phyloP scores from a whole-genome alignment of 2,329 filamentous ascomycete species.

The Fusarium vanettenii region DNA sequence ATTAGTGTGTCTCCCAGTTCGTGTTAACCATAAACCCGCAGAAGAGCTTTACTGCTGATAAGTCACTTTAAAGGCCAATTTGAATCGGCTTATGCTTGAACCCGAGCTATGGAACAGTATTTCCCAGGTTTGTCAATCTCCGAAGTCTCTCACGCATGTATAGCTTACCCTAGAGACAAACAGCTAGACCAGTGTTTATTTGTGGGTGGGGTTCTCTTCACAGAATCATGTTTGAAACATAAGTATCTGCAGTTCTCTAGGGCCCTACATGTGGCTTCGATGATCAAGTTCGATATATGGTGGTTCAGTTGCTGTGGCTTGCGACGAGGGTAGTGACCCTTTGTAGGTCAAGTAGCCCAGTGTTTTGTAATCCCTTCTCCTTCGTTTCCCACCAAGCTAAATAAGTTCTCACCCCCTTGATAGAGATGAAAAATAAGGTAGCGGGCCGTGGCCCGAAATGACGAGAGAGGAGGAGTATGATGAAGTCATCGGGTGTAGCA shows the following conservation, averaged over 20 bases:
- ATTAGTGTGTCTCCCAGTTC: background rate
- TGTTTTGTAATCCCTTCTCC: background rate
- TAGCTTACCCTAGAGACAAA: background rate
- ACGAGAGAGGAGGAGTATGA: conserved; percentile 1
- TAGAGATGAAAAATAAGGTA: background rate
- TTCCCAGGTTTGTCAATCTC: background rate
- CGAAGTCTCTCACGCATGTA: background rate
- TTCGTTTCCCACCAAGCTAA: background rate
- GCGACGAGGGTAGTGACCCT: background rate
- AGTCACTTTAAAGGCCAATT: background rate
- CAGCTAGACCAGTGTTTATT: rapidly evolving
- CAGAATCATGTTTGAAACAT: background rate
- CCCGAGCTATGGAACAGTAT: background rate
- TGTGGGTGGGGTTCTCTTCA: background rate
- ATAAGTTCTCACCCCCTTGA: background rate
- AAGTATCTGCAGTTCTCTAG: background rate
- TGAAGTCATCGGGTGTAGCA: conserved; percentile 12
- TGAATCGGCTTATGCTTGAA: background rate
- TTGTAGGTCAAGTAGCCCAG: background rate
- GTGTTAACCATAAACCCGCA: background rate
- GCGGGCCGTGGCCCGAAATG: background rate
- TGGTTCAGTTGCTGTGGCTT: background rate
- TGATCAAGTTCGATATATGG: background rate
- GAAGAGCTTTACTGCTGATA: background rate
- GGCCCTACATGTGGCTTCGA: no score